Conservation (phyloP, 177 flowering plant species). For the Vitis hybrid region DNA sequence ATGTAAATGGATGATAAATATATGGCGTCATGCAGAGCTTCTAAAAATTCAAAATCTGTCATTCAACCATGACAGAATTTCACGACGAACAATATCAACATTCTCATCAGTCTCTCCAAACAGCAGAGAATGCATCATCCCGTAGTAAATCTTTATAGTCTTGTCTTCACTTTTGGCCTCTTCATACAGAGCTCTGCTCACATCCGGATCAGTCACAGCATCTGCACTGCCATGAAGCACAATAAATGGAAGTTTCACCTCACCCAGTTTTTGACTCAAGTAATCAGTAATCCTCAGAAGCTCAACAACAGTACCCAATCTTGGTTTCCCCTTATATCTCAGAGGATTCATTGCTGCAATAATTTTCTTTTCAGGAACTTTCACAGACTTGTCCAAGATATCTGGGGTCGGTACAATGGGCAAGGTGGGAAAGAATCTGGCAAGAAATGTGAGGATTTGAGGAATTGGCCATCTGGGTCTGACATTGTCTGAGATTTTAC, state of each 20-base stretch:
- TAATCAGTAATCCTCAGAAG: slow-evolving; percentile 66
- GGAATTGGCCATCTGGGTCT: slow-evolving; percentile 88
- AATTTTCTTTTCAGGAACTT: slow-evolving; percentile 59
- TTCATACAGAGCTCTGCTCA: slow-evolving; percentile 64
- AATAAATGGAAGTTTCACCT: slow-evolving; percentile 70
- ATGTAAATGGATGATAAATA: too few species aligned
- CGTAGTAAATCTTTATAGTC: slow-evolving; percentile 67
- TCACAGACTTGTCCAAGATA: slow-evolving; percentile 63
- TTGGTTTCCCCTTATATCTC: slow-evolving; percentile 74
- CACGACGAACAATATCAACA: slow-evolving; percentile 56
- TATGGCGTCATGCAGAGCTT: too few species aligned
- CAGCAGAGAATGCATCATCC: slow-evolving; percentile 77
- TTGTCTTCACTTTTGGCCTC: slow-evolving; percentile 69
- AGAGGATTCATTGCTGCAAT: slow-evolving; percentile 59
- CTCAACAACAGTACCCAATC: slow-evolving; percentile 78
- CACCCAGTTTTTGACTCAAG: slow-evolving; percentile 34
- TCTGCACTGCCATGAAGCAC: slow-evolving; percentile 87
- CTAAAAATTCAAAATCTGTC: slow-evolving; percentile 32
- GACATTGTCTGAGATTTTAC: slow-evolving; percentile 69
- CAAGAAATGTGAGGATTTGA: slow-evolving; percentile 44
- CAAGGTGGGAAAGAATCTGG: slow-evolving; percentile 62
- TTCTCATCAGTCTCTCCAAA: slow-evolving; percentile 89
- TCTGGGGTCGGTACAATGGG: slow-evolving; percentile 74
- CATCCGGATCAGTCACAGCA: slow-evolving; percentile 79
- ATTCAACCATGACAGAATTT: slow-evolving; percentile 72